phyloP scores from a whole-genome alignment of 768 basidiomycete species.

The Tubosaeta brunneosetosa region DNA sequence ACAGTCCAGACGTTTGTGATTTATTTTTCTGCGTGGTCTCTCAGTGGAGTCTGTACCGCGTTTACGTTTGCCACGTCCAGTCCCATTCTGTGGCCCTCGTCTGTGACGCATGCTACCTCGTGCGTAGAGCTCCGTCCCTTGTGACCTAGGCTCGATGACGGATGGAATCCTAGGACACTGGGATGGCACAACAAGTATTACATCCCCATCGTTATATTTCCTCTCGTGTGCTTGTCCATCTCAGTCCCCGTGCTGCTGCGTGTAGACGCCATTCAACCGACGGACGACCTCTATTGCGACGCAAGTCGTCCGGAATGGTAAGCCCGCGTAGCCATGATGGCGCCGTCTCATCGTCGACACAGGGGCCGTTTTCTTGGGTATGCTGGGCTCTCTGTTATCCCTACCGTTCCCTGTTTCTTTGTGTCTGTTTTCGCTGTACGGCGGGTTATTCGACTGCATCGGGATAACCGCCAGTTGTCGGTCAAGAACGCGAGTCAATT shows the following conservation, averaged over 20 bases:
- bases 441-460: constrained; percentile 19
- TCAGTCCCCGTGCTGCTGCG: constrained; percentile 42
- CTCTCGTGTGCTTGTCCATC: constrained; percentile 39
- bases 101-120: constrained; percentile 26
- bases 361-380: constrained; percentile 67
- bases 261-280: constrained; percentile 42
- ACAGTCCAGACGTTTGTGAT: constrained; percentile 30
- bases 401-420: constrained; percentile 48
- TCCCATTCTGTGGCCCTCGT: constrained; percentile 35
- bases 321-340: constrained; percentile 10
- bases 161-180: constrained; percentile 34
- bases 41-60: constrained; percentile 41
- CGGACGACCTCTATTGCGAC: constrained; percentile 57
- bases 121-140: constrained; percentile 6
- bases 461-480: constrained; percentile 12
- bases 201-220: constrained; percentile 45
- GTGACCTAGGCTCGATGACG: neutral
- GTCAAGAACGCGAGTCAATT: neutral
- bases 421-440: constrained; percentile 33
- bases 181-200: constrained; percentile 45
- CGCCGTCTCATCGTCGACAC: constrained; percentile 2
- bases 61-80: constrained; percentile 48
- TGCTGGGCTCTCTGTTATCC: constrained; percentile 50
- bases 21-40: constrained; percentile 39
- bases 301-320: constrained; percentile 56